phyloP scores from a whole-genome alignment of 2,329 filamentous ascomycete genomes.

The Zasmidium citrigriseum region DNA sequence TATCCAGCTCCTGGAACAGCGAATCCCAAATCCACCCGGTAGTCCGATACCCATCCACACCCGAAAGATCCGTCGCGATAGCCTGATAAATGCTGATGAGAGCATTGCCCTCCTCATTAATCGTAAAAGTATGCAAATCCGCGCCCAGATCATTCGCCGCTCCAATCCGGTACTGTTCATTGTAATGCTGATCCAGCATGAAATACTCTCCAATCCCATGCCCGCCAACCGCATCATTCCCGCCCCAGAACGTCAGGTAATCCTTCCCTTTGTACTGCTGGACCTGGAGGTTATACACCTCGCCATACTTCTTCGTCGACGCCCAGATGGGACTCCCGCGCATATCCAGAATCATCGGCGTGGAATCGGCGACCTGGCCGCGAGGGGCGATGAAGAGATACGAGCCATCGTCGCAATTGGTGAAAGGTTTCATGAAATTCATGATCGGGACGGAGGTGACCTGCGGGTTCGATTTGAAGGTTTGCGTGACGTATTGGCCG shows the following conservation, averaged over 20 bases:
- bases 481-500: conserved; percentile 38
- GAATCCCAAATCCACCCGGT: conserved; percentile 37
- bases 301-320: conserved; percentile 26
- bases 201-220: conserved; percentile 51
- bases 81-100: conserved; percentile 44
- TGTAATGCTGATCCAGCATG: conserved; percentile 39
- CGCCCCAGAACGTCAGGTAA: conserved; percentile 54
- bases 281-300: conserved; percentile 50
- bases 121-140: conserved; percentile 45
- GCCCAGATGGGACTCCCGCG: conserved; percentile 18
- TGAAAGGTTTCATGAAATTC: conserved; percentile 34
- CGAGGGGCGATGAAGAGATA: conserved; percentile 32
- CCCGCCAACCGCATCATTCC: conserved; percentile 48
- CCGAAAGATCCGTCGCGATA: conserved; percentile 19
- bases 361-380: conserved; percentile 18
- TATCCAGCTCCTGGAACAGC: conserved; percentile 44
- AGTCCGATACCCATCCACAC: conserved; percentile 28
- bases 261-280: conserved; percentile 46
- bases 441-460: conserved; percentile 34
- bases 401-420: conserved; percentile 33
- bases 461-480: conserved; percentile 36
- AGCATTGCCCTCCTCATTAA: conserved; percentile 43
- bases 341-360: conserved; percentile 22
- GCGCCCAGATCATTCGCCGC: conserved; percentile 39
- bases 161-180: conserved; percentile 38